Percentiles rank a stretch among this genome's conserved stretches.
Conservation (phyloP, 2,329 filamentous ascomycete genomes). For the Penicillium sp. region DNA sequence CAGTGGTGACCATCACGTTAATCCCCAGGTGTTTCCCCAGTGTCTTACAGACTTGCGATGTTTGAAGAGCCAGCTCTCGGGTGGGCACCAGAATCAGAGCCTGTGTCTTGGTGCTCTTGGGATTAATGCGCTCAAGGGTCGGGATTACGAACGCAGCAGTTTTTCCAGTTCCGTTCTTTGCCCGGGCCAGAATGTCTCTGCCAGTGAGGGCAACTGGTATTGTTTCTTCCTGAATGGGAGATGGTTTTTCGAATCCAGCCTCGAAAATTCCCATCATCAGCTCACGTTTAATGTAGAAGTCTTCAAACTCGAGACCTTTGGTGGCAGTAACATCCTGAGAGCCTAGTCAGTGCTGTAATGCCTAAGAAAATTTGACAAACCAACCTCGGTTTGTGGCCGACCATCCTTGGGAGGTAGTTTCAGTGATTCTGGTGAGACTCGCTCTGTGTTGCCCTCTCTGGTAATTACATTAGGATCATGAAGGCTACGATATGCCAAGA, state of each 20-base stretch:
- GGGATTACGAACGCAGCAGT: conserved; percentile 97
- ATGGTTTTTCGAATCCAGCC: conserved; percentile 96
- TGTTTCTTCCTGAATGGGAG: conserved; percentile 97
- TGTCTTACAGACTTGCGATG: conserved; percentile 98
- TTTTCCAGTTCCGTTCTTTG: conserved; percentile 98
- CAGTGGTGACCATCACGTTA: conserved; percentile 99
- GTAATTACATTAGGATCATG: conserved; percentile 11
- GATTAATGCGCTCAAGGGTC: conserved; percentile 89
- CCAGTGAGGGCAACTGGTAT: conserved; percentile 95
- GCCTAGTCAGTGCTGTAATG: conserved; percentile 17
- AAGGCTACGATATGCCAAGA: conserved; percentile 2
- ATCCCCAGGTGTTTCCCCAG: conserved; percentile 93
- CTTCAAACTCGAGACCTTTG: conserved; percentile 95
- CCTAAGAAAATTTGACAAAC: conserved; percentile 10
- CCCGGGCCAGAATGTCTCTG: conserved; percentile 88
- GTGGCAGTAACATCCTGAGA: conserved; percentile 91
- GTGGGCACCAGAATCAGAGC: conserved; percentile 94
- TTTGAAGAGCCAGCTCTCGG: conserved; percentile 93
- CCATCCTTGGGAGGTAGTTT: conserved; percentile 46
- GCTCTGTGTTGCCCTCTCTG: conserved; percentile 38
- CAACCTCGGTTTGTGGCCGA: conserved; percentile 47
- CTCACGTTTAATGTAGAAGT: conserved; percentile 90
- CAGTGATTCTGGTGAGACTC: conserved; percentile 43
- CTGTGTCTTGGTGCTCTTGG: conserved; percentile 93
- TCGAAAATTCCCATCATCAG: conserved; percentile 99